Base-by-base conservation (phyloP, 495 filamentous ascomycete genomes). In the Apiosordaria backusii region DNA sequence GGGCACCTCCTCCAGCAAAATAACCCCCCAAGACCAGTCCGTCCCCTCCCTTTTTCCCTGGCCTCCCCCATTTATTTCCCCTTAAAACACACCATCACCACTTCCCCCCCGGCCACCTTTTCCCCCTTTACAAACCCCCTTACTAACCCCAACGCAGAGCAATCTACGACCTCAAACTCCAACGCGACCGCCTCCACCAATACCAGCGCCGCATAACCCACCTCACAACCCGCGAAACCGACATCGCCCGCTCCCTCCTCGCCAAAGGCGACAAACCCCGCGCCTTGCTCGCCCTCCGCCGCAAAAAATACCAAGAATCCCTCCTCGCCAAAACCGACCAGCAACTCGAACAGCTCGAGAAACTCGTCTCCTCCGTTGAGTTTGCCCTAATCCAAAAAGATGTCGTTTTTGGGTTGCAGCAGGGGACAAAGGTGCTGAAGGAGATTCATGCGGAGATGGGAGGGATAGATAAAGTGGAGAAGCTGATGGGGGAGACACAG, bases 381-480 rank as follows among this genome's bases (percentile, higher is more conserved):
- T 98, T 98, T 77, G 89, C 94, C 53, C 84, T 95, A 13, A 93
- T 98, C 35, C 93, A 98, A 81, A 97, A 96, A 77, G 92, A 97
- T 79, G 90, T 99, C 5, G 66, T 98, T 13, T 97, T 89, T 75
- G 95, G 95, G 1, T 80, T 99, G 67, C 90, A 96, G 74, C 92
- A 97, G 80, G 95, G 95, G 21, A 98, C 95, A 1, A 82, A 83
- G 54, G 95, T 97, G 29, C 81, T 99, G 67, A 86, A 89, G 70
- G 90, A 96, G 72, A 97, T 99, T 64, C 88, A 97, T 70, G 86
- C 86, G 67, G 95, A 99, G 80, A 99, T 99, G 92, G 96, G 94
- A 26, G 93, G 93, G 0, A 82, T 99, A 62, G 93, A 96, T 69
- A 85, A 89, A 63, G 93, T 98, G 60, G 93, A 97, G 84, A 91